phyloP scores from a whole-genome alignment of 2,329 filamentous ascomycete species.

The Zymoseptoria tritici region DNA sequence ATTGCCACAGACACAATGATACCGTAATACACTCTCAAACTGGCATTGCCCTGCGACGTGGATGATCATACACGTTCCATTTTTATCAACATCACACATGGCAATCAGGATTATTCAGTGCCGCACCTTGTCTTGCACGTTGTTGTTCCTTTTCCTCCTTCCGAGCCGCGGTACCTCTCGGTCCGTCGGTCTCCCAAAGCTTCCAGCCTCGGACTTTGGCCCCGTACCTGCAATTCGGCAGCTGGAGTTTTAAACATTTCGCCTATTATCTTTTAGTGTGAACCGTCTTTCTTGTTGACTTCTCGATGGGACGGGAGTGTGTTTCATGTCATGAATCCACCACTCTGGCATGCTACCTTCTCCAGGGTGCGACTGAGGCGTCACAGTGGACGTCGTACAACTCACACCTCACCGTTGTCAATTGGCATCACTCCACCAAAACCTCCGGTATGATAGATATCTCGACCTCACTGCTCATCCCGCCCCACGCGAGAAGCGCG shows the following conservation, averaged over 20 bases:
- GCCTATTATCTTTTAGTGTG: neutral
- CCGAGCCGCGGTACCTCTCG: neutral
- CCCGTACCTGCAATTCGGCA: neutral
- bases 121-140: neutral
- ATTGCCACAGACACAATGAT: too few relatives aligned
- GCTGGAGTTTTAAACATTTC: neutral
- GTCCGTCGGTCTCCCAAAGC: neutral
- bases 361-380: too few relatives aligned
- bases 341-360: too few relatives aligned
- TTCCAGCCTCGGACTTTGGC: neutral
- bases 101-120: too few relatives aligned
- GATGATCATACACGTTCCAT: neutral
- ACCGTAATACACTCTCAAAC: too few relatives aligned
- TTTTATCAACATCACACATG: neutral
- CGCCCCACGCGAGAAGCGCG: too few relatives aligned
- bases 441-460: neutral
- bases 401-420: too few relatives aligned
- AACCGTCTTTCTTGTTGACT: neutral
- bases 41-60: too few relatives aligned
- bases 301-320: too few relatives aligned
- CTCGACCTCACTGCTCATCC: neutral
- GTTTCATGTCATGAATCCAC: too few relatives aligned
- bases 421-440: too few relatives aligned
- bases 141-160: neutral
- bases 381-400: too few relatives aligned